Evolutionary conservation across 2,329 filamentous ascomycete species (phyloP).

Genomic region (Penicillium nordicum): DNA sequence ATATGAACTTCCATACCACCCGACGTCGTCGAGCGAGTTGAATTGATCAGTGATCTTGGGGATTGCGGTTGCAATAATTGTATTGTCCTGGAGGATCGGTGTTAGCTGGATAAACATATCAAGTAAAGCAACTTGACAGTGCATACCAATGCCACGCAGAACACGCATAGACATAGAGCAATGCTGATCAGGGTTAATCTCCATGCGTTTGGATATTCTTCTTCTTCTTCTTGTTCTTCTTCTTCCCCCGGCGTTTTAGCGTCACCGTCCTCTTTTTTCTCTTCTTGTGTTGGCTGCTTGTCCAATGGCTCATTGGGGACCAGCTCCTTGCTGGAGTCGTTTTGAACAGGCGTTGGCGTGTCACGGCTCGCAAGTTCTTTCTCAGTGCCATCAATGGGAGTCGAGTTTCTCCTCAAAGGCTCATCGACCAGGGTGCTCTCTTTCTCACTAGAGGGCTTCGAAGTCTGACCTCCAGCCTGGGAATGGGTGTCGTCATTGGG

Average conservation of each 20-base stretch:
- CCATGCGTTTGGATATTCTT: slow-evolving; percentile 33
- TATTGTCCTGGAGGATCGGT: slow-evolving; percentile 33
- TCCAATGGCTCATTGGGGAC: slow-evolving; percentile 6
- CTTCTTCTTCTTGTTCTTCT: not conserved
- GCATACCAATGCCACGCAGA: slow-evolving; percentile 39
- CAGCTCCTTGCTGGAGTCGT: slow-evolving; percentile 17
- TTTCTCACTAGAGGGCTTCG: slow-evolving; percentile 22
- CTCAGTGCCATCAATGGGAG: not conserved
- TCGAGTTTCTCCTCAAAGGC: not conserved
- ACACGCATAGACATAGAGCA: slow-evolving; percentile 38
- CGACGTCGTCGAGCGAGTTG: slow-evolving; percentile 45
- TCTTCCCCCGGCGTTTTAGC: slow-evolving; percentile 18
- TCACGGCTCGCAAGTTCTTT: slow-evolving; percentile 7
- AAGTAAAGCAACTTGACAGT: not conserved
- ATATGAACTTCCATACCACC: slow-evolving; percentile 49
- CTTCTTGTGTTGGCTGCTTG: slow-evolving; percentile 9
- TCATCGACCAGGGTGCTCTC: slow-evolving; percentile 22
- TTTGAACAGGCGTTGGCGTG: not conserved
- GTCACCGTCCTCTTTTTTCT: slow-evolving; percentile 5
- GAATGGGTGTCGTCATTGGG: slow-evolving; percentile 6
- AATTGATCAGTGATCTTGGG: slow-evolving; percentile 50
- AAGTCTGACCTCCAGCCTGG: not conserved
- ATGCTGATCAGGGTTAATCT: slow-evolving; percentile 36
- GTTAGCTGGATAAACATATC: not conserved
- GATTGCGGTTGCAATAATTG: slow-evolving; percentile 48